Conservation (phyloP, 805 yeast species). For the Komagataella phaffii region DNA sequence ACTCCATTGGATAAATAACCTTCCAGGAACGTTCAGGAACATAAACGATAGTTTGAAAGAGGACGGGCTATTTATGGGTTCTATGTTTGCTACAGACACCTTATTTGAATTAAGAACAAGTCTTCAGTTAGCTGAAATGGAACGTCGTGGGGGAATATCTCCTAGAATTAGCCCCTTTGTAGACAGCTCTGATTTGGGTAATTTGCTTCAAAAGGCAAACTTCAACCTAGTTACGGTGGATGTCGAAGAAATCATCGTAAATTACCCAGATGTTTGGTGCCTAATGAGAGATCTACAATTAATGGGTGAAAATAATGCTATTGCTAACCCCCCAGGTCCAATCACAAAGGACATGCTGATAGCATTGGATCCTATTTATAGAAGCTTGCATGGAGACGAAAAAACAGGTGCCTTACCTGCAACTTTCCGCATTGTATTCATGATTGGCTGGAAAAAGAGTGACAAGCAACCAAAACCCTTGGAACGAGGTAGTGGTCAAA, state of each 20-base stretch:
- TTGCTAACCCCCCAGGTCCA: constrained; percentile 17
- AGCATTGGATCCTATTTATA: constrained; percentile 71
- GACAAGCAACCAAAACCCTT: constrained; percentile 60
- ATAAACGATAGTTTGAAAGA: constrained; percentile 52
- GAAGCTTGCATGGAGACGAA: constrained; percentile 52
- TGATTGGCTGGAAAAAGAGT: constrained; percentile 84
- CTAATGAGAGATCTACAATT: constrained; percentile 58
- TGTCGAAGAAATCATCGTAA: constrained; percentile 70
- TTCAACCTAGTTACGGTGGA: constrained; percentile 74
- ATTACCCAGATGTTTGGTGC: constrained; percentile 59
- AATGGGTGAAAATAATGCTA: constrained; percentile 79
- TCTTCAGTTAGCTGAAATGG: constrained; percentile 72
- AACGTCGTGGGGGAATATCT: constrained; percentile 64
- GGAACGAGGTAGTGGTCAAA: constrained; percentile 57
- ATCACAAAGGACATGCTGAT: constrained; percentile 51
- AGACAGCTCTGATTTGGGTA: constrained; percentile 64
- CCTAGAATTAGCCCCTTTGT: constrained; percentile 77
- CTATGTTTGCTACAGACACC: constrained; percentile 77
- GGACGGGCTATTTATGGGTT: constrained; percentile 72
- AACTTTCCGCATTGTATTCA: constrained; percentile 63
- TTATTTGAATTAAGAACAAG: constrained; percentile 72
- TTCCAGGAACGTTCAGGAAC: constrained; percentile 49
- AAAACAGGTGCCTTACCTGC: constrained; percentile 50
- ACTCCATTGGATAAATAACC: constrained; percentile 77
- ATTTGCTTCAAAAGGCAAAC: constrained; percentile 59